phyloP scores from a whole-genome alignment of 139 green algal species.

The Haematococcus lacustris region DNA sequence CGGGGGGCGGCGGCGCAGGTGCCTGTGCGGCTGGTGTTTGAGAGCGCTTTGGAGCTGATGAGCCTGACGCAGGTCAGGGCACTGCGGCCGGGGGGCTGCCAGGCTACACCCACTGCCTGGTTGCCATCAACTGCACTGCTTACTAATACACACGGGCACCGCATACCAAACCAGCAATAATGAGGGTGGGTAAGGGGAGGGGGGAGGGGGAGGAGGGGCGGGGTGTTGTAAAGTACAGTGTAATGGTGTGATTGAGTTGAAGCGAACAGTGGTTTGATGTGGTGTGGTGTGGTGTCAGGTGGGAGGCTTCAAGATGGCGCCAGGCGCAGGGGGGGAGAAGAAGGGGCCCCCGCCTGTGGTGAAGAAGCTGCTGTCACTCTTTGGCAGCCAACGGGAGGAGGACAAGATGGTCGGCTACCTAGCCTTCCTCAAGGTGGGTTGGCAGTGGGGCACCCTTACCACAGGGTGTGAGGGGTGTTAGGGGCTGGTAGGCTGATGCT shows the following conservation, averaged over 20 bases:
- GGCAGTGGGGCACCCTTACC: too few relatives aligned
- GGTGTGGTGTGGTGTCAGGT: too few relatives aligned
- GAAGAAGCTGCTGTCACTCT: slow-evolving; percentile 82
- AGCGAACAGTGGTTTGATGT: too few relatives aligned
- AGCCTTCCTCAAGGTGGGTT: slow-evolving; percentile 45
- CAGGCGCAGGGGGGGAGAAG: neutral
- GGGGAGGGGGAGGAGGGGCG: too few relatives aligned
- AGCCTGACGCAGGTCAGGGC: slow-evolving; percentile 51
- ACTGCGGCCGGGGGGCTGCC: slow-evolving; percentile 58
- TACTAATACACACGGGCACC: too few relatives aligned
- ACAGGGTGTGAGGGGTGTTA: too few relatives aligned
- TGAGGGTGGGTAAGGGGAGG: too few relatives aligned
- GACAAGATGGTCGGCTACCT: slow-evolving; percentile 92
- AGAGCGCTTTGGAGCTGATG: slow-evolving; percentile 96
- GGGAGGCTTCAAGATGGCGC: slow-evolving; percentile 67
- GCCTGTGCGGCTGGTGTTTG: slow-evolving; percentile 87
- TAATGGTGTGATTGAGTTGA: too few relatives aligned
- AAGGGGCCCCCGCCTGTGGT: slow-evolving; percentile 83
- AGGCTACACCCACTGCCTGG: neutral
- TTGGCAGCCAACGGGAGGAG: slow-evolving; percentile 85
- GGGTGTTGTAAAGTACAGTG: too few relatives aligned
- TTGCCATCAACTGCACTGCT: neutral
- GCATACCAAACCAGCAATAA: too few relatives aligned
- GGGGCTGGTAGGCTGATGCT: too few relatives aligned
- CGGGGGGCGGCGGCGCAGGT: slow-evolving; percentile 47